Evolutionary conservation across 352 stramenopile species (phyloP).

Genomic region (Phytophthora constricta): DNA sequence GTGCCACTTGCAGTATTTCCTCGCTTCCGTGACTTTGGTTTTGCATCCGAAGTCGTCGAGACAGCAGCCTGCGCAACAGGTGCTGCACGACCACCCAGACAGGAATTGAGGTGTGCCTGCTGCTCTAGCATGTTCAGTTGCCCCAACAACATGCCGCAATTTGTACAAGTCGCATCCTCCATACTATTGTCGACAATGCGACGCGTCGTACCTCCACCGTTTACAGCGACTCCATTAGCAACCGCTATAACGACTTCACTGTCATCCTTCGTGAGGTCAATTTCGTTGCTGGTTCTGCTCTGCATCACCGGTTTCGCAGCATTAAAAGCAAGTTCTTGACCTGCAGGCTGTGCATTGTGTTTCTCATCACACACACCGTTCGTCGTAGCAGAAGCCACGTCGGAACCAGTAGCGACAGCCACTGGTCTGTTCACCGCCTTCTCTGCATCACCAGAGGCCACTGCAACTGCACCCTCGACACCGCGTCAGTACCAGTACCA

Average conservation of each 20-base stretch:
- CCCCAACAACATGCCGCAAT: constrained; percentile 33
- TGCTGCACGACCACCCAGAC: constrained; percentile 34
- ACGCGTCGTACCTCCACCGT: neutral
- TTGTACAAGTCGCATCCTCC: constrained; percentile 33
- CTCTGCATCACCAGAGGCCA: constrained; percentile 9
- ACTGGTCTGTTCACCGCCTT: neutral
- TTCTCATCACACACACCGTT: constrained; percentile 13
- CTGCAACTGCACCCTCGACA: neutral
- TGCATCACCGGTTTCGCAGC: neutral
- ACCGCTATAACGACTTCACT: neutral
- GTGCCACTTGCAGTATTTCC: constrained; percentile 18
- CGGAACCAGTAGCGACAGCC: neutral
- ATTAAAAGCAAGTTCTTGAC: constrained; percentile 13
- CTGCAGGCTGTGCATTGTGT: constrained; percentile 26
- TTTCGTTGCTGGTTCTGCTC: neutral
- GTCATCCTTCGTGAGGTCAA: neutral
- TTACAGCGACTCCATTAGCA: neutral
- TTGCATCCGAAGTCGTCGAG: neutral
- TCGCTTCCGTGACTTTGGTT: constrained; percentile 31
- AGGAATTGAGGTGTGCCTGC: constrained; percentile 42
- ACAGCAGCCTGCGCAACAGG: neutral
- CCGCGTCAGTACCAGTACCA: too few relatives aligned
- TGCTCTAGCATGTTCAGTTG: constrained; percentile 47
- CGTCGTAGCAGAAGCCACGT: neutral
- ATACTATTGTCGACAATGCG: constrained; percentile 10